Evolutionary conservation across 129 eudicot species (phyloP).

Genomic region (Helianthus tuberosus): DNA sequence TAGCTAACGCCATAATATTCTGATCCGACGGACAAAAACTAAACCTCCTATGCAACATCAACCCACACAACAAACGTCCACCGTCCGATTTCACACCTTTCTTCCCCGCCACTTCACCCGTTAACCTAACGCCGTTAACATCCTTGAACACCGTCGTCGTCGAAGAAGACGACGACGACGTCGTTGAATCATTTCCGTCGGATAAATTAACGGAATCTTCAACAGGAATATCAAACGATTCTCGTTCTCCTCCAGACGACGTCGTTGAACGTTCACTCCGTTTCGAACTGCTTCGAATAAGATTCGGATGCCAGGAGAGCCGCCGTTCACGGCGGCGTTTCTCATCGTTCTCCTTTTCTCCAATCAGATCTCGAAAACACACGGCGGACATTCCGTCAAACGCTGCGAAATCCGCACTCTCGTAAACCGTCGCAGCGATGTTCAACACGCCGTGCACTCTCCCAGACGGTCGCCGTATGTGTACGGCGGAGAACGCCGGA

Average conservation of each 20-base stretch:
- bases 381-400: conserved; percentile 53
- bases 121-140: conserved; percentile 40
- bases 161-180: conserved; percentile 67
- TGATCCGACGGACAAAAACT: conserved; percentile 72
- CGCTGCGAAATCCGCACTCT: conserved; percentile 42
- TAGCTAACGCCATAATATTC: conserved; percentile 42
- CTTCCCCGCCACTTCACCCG: conserved; percentile 45
- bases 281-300: conserved; percentile 55
- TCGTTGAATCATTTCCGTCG: conserved; percentile 74
- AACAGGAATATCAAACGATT: conserved; percentile 51
- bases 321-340: conserved; percentile 41
- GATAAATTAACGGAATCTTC: conserved; percentile 55
- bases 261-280: conserved; percentile 40
- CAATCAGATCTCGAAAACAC: conserved; percentile 62
- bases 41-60: conserved; percentile 59
- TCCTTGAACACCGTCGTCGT: conserved; percentile 69
- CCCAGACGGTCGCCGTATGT: conserved; percentile 90
- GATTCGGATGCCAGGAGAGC: conserved; percentile 47
- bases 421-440: conserved; percentile 66
- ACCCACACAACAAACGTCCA: conserved; percentile 68
- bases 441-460: conserved; percentile 81
- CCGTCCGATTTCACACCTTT: conserved; percentile 47
- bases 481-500: conserved; percentile 76
- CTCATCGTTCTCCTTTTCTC: conserved; percentile 32
- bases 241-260: conserved; percentile 42